phyloP scores from a whole-genome alignment of 2,329 filamentous ascomycete species.

The Diaporthe aspalathi region DNA sequence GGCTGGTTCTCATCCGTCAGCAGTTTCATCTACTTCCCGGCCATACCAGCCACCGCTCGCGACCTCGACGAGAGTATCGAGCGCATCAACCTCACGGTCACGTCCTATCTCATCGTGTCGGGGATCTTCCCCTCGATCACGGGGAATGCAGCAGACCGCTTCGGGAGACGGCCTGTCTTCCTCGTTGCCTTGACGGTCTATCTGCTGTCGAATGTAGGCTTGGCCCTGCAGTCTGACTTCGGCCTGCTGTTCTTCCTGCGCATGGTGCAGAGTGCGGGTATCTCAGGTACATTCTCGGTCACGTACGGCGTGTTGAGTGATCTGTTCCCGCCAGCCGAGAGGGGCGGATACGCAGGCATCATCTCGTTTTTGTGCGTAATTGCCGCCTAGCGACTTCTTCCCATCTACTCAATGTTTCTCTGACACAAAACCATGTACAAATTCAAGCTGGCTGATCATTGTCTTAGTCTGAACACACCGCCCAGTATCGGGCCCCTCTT shows the following conservation, averaged over 20 bases:
- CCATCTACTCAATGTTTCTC: too few relatives aligned
- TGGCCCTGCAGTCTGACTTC: constrained; percentile 37
- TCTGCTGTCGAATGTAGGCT: constrained; percentile 38
- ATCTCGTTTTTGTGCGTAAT: constrained; percentile 19
- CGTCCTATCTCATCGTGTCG: constrained; percentile 41
- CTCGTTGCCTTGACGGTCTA: constrained; percentile 37
- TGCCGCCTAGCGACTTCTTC: too few relatives aligned
- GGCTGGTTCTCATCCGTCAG: constrained; percentile 30
- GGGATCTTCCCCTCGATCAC: constrained; percentile 27
- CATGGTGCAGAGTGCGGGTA: constrained; percentile 40
- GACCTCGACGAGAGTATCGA: constrained; percentile 39
- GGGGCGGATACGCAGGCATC: constrained; percentile 40
- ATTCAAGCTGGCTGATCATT: neutral
- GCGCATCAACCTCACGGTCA: constrained; percentile 43
- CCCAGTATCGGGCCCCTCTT: constrained; percentile 28
- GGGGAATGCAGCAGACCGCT: constrained; percentile 39
- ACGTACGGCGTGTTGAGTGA: constrained; percentile 42
- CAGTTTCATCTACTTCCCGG: constrained; percentile 41
- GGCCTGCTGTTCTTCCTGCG: constrained; percentile 38
- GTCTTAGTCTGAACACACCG: constrained; percentile 17
- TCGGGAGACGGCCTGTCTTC: constrained; percentile 37
- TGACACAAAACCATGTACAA: too few relatives aligned
- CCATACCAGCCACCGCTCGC: constrained; percentile 33
- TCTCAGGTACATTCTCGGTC: constrained; percentile 40
- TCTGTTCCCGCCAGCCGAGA: constrained; percentile 41